These are phyloP conservation scores for Teratosphaeria zuluensis DNA, from an alignment of 2,329 filamentous ascomycete species.

Conservation along the genomic window DNA sequence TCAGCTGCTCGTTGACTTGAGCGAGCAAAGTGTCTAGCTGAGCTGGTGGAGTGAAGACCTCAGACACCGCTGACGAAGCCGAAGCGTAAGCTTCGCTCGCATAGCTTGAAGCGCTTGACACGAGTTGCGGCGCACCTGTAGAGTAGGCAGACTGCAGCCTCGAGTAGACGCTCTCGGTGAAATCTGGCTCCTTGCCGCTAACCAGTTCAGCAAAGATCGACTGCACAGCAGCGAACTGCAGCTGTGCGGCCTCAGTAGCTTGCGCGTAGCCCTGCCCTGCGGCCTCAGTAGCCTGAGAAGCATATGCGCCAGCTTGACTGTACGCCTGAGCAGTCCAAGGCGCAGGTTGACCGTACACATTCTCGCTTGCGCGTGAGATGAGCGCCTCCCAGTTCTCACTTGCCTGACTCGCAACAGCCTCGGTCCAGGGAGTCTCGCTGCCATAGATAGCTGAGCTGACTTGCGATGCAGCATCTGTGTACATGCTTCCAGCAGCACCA, in stretches of 20 bases:
- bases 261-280: conserved; percentile 52
- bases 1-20: conserved; percentile 47
- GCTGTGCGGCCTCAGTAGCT: conserved; percentile 49
- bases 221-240: conserved; percentile 61
- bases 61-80: conserved; percentile 37
- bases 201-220: conserved; percentile 68
- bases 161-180: conserved; percentile 69
- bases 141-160: conserved; percentile 64
- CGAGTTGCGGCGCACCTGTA: conserved; percentile 51
- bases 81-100: conserved; percentile 39
- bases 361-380: conserved; percentile 55
- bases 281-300: conserved; percentile 53
- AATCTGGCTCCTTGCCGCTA: conserved; percentile 66
- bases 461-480: conserved; percentile 30
- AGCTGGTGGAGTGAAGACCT: conserved; percentile 48
- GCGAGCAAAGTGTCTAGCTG: conserved; percentile 49
- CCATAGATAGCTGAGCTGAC: conserved; percentile 38
- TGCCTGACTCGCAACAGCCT: conserved; percentile 46
- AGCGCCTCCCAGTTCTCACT: conserved; percentile 56
- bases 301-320: conserved; percentile 48
- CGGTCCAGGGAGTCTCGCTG: conserved; percentile 41
- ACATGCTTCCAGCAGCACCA: neutral
- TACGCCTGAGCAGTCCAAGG: conserved; percentile 38
- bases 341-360: conserved; percentile 59
- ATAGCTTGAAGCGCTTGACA: conserved; percentile 40